Evolutionary conservation across 148 eudicot genomes (phyloP).

Genomic region (Diospyros kaki): DNA sequence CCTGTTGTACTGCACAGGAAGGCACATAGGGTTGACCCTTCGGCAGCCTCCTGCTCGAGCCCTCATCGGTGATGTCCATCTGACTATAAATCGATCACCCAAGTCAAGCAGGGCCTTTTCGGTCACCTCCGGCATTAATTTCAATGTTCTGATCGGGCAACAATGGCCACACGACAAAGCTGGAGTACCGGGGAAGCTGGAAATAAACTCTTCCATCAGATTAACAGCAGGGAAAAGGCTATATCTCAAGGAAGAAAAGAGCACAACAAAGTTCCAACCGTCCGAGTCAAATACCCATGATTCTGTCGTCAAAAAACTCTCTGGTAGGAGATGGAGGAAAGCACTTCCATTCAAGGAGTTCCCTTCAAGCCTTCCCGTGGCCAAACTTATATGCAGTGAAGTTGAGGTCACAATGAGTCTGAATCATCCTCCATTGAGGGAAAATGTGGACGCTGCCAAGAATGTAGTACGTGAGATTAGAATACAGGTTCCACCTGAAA

Average conservation of each 20-base stretch:
- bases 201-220: constrained; percentile 39
- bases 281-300: constrained; percentile 23
- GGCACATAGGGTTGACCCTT: constrained; percentile 80
- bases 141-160: constrained; percentile 46
- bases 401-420: constrained; percentile 56
- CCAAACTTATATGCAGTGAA: constrained; percentile 55
- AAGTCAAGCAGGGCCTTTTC: constrained; percentile 45
- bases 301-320: constrained; percentile 41
- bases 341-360: constrained; percentile 66
- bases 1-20: constrained; percentile 69
- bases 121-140: constrained; percentile 51
- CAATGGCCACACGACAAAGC: constrained; percentile 85
- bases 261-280: constrained; percentile 19
- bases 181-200: constrained; percentile 54
- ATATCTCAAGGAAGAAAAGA: constrained; percentile 55
- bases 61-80: constrained; percentile 60
- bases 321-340: constrained; percentile 73
- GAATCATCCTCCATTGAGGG: constrained; percentile 34
- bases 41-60: constrained; percentile 74
- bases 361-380: constrained; percentile 88
- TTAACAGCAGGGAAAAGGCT: constrained; percentile 74
- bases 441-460: constrained; percentile 41
- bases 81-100: constrained; percentile 34
- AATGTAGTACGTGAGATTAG: constrained; percentile 59
- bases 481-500: constrained; percentile 77